Conservation (phyloP, 306 rosid species). For the Acacia crassicarpa region DNA sequence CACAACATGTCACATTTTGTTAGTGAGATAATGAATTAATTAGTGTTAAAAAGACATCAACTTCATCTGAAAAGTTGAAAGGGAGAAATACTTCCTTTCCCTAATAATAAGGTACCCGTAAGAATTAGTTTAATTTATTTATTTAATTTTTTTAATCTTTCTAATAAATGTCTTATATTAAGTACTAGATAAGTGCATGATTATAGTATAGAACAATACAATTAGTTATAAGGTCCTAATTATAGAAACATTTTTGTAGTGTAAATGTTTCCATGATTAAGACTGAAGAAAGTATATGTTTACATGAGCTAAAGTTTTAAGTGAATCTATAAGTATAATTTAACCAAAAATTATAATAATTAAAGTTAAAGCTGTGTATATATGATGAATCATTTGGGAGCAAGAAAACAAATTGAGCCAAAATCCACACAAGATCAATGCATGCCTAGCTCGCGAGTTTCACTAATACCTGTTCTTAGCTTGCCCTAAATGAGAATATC, state of each 20-base stretch:
- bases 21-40: neutral
- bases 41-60: neutral
- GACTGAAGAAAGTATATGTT: no score
- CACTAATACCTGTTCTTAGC: neutral
- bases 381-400: neutral
- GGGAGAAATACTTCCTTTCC: neutral
- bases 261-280: no score
- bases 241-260: no score
- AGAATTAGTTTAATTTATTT: neutral
- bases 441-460: neutral
- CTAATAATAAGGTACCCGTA: no score
- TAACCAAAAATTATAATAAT: no score
- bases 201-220: no score
- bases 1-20: neutral
- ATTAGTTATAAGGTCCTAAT: no score
- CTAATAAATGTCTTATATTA: no score
- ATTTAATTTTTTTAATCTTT: no score
- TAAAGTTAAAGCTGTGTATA: neutral
- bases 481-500: neutral
- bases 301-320: neutral
- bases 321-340: neutral
- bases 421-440: neutral
- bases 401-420: neutral
- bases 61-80: neutral
- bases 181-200: no score